A percentile compares a stretch with the other conserved stretches of the same genome.
phyloP scores from a whole-genome alignment of 345 rosid species.

The Populus euphratica region DNA sequence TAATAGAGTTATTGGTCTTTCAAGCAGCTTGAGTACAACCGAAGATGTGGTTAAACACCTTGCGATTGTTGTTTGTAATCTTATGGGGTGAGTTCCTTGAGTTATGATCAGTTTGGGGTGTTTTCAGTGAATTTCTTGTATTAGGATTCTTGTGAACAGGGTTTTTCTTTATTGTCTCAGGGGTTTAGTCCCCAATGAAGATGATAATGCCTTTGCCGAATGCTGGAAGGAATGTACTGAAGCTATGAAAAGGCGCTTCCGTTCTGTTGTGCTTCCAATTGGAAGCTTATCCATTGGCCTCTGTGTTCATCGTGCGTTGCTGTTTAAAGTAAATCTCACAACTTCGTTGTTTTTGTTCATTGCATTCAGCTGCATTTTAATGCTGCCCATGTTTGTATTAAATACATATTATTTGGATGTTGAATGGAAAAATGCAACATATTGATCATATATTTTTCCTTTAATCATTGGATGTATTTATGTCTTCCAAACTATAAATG shows the following conservation, averaged over 20 bases:
- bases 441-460: not conserved
- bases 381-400: not conserved
- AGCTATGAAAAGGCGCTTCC: constrained; percentile 5
- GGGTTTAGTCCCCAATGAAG: constrained; percentile 15
- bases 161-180: constrained; percentile 1
- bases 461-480: not conserved
- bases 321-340: constrained; percentile 24
- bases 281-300: constrained; percentile 31
- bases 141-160: not conserved
- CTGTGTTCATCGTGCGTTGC: constrained; percentile 27
- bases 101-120: not conserved
- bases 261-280: constrained; percentile 24
- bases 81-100: constrained; percentile 22
- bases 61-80: constrained; percentile 21
- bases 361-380: not conserved
- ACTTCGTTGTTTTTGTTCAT: not conserved
- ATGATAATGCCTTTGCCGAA: constrained; percentile 8
- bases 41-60: constrained; percentile 16
- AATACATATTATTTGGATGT: not conserved
- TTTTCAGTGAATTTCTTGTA: not conserved
- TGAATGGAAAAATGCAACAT: not conserved
- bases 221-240: constrained; percentile 22
- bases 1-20: constrained; percentile 13
- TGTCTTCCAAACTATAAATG: not conserved
- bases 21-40: constrained; percentile 4